Conservation (phyloP, 2,329 filamentous ascomycete species). For the Chaetomium strumarium region DNA sequence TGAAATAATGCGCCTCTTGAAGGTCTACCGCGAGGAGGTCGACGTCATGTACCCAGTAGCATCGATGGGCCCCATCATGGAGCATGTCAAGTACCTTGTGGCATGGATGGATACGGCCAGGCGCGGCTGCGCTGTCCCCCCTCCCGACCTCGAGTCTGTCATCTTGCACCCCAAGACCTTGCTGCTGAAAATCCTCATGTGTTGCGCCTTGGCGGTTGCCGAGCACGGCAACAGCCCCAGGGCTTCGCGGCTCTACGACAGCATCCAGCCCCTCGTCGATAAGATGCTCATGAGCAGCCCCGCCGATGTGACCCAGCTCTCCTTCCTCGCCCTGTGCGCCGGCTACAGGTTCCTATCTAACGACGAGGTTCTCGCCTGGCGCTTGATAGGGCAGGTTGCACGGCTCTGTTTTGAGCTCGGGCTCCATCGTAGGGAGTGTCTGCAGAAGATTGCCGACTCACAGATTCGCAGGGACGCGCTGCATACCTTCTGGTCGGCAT, state of each 20-base stretch:
- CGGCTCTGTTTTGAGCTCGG: conserved; percentile 76
- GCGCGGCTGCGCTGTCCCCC: conserved; percentile 29
- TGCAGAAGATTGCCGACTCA: conserved; percentile 63
- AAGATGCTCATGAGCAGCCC: conserved; percentile 53
- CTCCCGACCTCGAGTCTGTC: conserved; percentile 31
- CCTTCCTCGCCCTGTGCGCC: conserved; percentile 47
- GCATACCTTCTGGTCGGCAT: conserved; percentile 79
- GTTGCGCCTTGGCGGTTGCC: conserved; percentile 70
- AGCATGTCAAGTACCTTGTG: conserved; percentile 63
- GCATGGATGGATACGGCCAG: conserved; percentile 60
- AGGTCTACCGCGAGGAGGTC: conserved; percentile 82
- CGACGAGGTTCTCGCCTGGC: conserved; percentile 81
- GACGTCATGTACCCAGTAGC: conserved; percentile 88
- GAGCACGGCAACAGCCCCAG: conserved; percentile 71
- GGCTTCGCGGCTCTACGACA: conserved; percentile 67
- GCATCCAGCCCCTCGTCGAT: conserved; percentile 67
- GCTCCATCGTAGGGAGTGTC: conserved; percentile 70
- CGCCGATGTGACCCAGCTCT: conserved; percentile 42
- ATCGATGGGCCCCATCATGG: conserved; percentile 64
- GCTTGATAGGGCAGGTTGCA: conserved; percentile 76
- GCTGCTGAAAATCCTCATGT: conserved; percentile 77
- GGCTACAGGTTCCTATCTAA: conserved; percentile 79
- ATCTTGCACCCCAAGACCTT: conserved; percentile 53
- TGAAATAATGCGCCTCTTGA: conserved; percentile 73
- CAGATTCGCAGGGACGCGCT: conserved; percentile 62